These are phyloP conservation scores for Pseudodiploospora longispora DNA, from an alignment of 2,329 filamentous ascomycete species.

Conservation along the genomic window DNA sequence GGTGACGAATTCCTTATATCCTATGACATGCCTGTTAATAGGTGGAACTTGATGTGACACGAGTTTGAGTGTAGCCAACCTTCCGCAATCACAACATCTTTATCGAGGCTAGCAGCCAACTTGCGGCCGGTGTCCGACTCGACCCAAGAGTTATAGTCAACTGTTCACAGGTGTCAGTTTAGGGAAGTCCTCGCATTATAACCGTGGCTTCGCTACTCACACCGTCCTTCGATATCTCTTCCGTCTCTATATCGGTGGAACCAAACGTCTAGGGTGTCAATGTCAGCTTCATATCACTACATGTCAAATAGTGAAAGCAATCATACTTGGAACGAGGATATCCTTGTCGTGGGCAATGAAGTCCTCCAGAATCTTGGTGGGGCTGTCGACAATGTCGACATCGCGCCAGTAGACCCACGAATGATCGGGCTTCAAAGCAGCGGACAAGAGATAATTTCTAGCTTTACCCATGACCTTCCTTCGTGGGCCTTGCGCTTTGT, in stretches of 20 bases:
- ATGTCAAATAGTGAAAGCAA: background rate
- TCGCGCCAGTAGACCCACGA: constrained; percentile 99
- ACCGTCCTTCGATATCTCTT: constrained; percentile 87
- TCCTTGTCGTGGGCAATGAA: constrained; percentile 92
- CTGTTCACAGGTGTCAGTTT: constrained; percentile 33
- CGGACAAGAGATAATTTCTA: constrained; percentile 80
- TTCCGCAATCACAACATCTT: constrained; percentile 80
- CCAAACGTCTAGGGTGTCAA: constrained; percentile 67
- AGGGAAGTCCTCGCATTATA: background rate
- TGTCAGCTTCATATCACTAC: constrained; percentile 14
- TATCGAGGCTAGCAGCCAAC: constrained; percentile 64
- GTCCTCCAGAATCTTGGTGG: constrained; percentile 81
- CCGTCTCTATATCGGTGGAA: constrained; percentile 82
- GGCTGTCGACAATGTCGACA: constrained; percentile 90
- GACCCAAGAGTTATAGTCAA: constrained; percentile 99
- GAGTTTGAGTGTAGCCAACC: constrained; percentile 41
- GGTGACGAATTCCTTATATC: constrained; percentile 90
- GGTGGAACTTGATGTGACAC: no score
- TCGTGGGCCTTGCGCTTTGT: constrained; percentile 79
- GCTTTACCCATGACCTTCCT: constrained; percentile 85
- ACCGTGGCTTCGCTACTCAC: constrained; percentile 43
- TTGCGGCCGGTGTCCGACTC: constrained; percentile 80
- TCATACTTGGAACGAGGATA: constrained; percentile 87
- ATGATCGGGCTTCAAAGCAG: constrained; percentile 84
- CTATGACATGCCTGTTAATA: constrained; percentile 33